Evolutionary conservation across 2,329 filamentous ascomycete species (phyloP).

Genomic region (Aspergillus transmontanensis): DNA sequence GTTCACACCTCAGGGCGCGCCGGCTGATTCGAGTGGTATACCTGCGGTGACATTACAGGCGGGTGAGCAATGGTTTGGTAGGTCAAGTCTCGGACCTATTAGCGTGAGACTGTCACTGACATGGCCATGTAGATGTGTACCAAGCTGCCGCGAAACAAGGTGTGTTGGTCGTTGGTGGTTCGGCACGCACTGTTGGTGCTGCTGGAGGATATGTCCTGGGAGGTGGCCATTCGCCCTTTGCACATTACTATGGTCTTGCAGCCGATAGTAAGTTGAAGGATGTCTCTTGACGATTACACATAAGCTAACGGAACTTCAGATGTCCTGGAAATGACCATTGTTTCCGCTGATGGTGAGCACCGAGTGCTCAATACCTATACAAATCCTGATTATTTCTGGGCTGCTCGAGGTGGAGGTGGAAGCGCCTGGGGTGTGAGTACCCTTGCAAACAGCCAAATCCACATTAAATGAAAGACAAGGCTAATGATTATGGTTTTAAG

Average conservation of each 20-base stretch:
- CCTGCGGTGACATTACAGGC: slow-evolving; percentile 3
- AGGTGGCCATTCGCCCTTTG: slow-evolving; percentile 3
- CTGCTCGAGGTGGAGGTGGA: not conserved
- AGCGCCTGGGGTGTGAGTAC: slow-evolving; percentile 2
- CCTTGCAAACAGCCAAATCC: too few species aligned
- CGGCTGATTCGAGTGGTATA: not conserved
- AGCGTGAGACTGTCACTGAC: not conserved
- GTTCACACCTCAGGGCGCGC: not conserved
- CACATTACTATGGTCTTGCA: slow-evolving; percentile 5
- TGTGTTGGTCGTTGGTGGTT: slow-evolving; percentile 4
- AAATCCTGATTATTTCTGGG: slow-evolving; percentile 5
- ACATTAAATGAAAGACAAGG: not conserved
- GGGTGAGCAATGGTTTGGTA: slow-evolving; percentile 8
- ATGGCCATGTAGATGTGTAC: not conserved
- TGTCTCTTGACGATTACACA: fast-evolving
- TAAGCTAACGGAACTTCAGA: not conserved
- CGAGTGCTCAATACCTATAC: not conserved
- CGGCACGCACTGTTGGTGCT: slow-evolving; percentile 5
- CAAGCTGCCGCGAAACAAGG: not conserved
- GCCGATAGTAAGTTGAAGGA: not conserved
- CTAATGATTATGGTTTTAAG: not conserved
- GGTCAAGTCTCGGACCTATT: not conserved
- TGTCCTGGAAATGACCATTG: slow-evolving; percentile 3
- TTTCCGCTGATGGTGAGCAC: slow-evolving; percentile 1
- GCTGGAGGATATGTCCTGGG: slow-evolving; percentile 7